A percentile compares a stretch with the other conserved stretches of the same genome.
Evolutionary conservation across 2,329 filamentous ascomycete genomes (phyloP).

Genomic region (Colletotrichum siamense): DNA sequence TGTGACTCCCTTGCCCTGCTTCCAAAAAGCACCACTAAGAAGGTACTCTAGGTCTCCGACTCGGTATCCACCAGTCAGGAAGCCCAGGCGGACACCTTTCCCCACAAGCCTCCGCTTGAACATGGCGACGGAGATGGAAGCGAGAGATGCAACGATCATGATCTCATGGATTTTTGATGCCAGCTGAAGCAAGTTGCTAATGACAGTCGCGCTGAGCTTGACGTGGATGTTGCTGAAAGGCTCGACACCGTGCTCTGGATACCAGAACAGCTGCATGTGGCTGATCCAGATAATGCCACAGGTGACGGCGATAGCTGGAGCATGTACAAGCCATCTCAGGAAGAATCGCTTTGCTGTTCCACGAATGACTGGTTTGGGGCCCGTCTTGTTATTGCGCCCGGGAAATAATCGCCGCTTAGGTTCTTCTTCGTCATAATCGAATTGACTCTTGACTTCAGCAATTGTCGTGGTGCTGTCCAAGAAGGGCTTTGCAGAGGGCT

Average conservation of each 20-base stretch:
- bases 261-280: background rate
- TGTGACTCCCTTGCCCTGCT: background rate
- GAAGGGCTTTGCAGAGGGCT: background rate
- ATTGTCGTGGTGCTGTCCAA: background rate
- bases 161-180: slow-evolving; percentile 3
- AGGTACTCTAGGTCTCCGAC: slow-evolving; percentile 7
- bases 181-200: slow-evolving; percentile 4
- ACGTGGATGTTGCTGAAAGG: background rate
- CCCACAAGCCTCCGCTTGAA: background rate
- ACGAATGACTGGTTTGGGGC: background rate
- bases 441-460: background rate
- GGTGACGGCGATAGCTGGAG: background rate
- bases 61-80: slow-evolving; percentile 15
- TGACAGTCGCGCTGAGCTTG: background rate
- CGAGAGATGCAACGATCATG: background rate
- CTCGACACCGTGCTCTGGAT: background rate
- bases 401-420: background rate
- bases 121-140: background rate
- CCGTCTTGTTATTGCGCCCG: background rate
- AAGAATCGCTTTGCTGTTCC: background rate
- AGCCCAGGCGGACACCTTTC: background rate
- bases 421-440: background rate
- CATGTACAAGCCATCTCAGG: background rate
- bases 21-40: background rate
- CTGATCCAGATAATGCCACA: background rate